Evolutionary conservation across 2,329 filamentous ascomycete species (phyloP).

Genomic region (Chrysoporthe puriensis): DNA sequence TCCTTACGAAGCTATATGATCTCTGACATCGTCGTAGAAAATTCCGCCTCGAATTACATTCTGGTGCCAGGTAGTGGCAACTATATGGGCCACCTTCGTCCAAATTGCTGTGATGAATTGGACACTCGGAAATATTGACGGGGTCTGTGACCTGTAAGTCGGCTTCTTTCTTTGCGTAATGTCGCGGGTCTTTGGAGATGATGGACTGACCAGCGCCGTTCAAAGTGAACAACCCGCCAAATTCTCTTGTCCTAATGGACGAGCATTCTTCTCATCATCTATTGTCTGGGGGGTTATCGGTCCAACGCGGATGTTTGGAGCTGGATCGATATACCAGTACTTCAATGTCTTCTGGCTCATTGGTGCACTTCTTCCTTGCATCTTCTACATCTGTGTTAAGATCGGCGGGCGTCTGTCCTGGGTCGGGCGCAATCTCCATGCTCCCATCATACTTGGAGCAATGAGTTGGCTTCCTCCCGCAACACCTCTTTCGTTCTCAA

Average conservation of each 20-base stretch:
- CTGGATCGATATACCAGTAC: conserved; percentile 52
- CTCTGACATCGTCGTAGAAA: conserved; percentile 29
- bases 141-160: conserved; percentile 49
- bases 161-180: too few species aligned
- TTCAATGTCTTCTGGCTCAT: conserved; percentile 59
- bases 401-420: conserved; percentile 29
- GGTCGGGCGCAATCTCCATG: conserved; percentile 54
- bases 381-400: conserved; percentile 47
- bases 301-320: conserved; percentile 57
- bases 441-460: conserved; percentile 61
- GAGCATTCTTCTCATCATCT: conserved; percentile 54
- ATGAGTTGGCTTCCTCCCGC: conserved; percentile 60
- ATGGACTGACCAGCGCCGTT: conserved; percentile 39
- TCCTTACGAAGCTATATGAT: background rate
- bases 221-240: conserved; percentile 47
- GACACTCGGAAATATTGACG: conserved; percentile 49
- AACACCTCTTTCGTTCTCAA: conserved; percentile 61
- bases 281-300: conserved; percentile 63
- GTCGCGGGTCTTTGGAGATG: conserved; percentile 27
- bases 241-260: conserved; percentile 48
- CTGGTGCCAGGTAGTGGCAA: conserved; percentile 45
- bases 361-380: conserved; percentile 51
- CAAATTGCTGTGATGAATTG: conserved; percentile 52
- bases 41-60: conserved; percentile 48
- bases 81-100: conserved; percentile 47